Percentiles rank a stretch among this genome's conserved stretches.
Evolutionary conservation across 1,284 basidiomycete species (phyloP).

Genomic region (Ustilago trichophora): DNA sequence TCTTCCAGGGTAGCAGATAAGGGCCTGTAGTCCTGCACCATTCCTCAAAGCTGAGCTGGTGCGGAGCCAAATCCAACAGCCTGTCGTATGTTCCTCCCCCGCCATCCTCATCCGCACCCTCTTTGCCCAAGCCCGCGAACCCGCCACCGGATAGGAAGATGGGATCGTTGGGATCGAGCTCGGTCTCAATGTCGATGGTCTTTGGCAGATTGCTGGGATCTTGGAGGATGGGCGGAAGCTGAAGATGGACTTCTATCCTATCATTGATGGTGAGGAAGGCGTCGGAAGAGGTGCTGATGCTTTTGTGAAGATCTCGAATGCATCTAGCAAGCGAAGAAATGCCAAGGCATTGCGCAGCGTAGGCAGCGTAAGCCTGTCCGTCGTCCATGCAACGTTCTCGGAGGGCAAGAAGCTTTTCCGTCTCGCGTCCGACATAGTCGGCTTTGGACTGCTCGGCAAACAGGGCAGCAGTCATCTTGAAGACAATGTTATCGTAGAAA

Average conservation of each 20-base stretch:
- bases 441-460: conserved; percentile 56
- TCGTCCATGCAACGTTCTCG: conserved; percentile 56
- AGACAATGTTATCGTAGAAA: conserved; percentile 63
- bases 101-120: conserved; percentile 32
- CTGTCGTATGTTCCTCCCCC: conserved; percentile 28
- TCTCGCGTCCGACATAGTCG: conserved; percentile 53
- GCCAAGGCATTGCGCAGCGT: conserved; percentile 46
- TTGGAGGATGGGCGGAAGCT: conserved; percentile 60
- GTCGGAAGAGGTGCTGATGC: conserved; percentile 51
- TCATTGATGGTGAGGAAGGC: conserved; percentile 60
- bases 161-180: conserved; percentile 57
- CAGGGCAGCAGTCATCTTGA: conserved; percentile 65
- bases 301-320: conserved; percentile 49
- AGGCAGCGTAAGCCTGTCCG: conserved; percentile 48
- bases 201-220: conserved; percentile 42
- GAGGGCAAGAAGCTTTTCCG: conserved; percentile 48
- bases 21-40: conserved; percentile 70
- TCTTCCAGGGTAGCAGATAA: conserved; percentile 88
- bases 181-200: conserved; percentile 56
- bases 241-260: conserved; percentile 56
- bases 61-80: conserved; percentile 16
- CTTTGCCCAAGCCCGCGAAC: conserved; percentile 37
- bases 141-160: conserved; percentile 51
- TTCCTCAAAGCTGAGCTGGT: conserved; percentile 50
- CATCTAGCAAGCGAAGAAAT: conserved; percentile 56